Conservation (phyloP, 192 early-diverging fungal species). For the Backusella australiensis region DNA sequence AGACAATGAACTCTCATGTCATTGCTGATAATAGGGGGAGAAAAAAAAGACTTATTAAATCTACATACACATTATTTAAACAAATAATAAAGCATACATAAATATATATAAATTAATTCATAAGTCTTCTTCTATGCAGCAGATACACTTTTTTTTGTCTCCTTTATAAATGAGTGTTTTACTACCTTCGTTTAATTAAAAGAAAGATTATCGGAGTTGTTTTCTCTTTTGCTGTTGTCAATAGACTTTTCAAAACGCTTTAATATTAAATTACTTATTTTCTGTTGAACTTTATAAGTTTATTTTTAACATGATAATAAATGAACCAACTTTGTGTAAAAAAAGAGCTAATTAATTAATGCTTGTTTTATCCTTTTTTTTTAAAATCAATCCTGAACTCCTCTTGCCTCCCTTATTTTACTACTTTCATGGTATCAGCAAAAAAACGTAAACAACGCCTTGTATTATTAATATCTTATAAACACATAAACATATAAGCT, state of each 20-base stretch:
- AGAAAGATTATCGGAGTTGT: neutral
- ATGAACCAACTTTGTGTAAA: neutral
- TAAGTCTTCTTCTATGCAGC: neutral
- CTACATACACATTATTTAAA: neutral
- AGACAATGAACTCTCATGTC: neutral
- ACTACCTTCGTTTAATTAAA: neutral
- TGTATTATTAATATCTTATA: neutral
- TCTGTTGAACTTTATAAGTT: neutral
- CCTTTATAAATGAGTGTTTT: no score
- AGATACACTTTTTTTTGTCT: neutral
- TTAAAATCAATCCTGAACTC: constrained; percentile 6
- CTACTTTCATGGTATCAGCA: neutral
- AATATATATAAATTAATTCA: neutral
- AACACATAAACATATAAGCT: neutral
- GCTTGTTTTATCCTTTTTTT: constrained; percentile 1
- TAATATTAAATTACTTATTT: neutral
- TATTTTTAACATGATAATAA: neutral
- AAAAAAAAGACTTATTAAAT: neutral
- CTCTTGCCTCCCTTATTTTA: neutral
- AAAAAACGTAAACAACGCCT: neutral
- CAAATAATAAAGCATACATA: neutral
- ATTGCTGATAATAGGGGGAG: neutral
- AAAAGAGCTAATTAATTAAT: constrained; percentile 3
- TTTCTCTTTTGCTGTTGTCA: neutral
- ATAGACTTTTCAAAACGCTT: neutral